Evolutionary conservation across 768 basidiomycete genomes (phyloP).

Genomic region (Botryobasidium botryosum): DNA sequence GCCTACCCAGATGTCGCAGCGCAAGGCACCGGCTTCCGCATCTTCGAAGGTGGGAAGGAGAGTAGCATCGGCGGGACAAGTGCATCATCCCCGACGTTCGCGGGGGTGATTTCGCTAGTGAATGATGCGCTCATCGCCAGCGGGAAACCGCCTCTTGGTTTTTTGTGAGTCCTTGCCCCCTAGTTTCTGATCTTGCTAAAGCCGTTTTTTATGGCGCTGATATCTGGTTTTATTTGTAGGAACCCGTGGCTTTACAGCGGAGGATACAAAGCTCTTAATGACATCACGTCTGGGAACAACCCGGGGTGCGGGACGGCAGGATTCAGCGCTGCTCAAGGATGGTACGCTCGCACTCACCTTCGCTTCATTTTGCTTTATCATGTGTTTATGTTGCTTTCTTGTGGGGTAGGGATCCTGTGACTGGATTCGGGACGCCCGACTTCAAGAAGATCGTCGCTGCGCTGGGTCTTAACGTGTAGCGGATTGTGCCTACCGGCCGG

Average conservation of each 20-base stretch:
- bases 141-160: conserved; percentile 6
- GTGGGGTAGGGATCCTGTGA: conserved; percentile 31
- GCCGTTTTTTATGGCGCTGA: too few species aligned
- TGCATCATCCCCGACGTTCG: conserved; percentile 4
- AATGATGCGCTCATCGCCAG: conserved; percentile 7
- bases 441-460: conserved; percentile 26
- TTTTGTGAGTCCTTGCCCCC: conserved; percentile 5
- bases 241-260: conserved; percentile 20
- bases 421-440: conserved; percentile 33
- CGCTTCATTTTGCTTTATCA: conserved; percentile 19
- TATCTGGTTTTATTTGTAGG: too few species aligned
- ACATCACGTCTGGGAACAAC: conserved; percentile 29
- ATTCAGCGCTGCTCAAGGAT: conserved; percentile 5
- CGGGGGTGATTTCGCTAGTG: conserved; percentile 3
- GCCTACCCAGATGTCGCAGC: conserved; percentile 6
- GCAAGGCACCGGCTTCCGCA: conserved; percentile 1
- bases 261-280: conserved; percentile 31
- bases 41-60: background rate
- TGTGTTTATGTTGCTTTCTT: conserved; percentile 18
- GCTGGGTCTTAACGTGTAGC: too few species aligned
- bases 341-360: background rate
- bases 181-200: too few species aligned
- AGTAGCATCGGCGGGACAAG: conserved; percentile 3
- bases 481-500: too few species aligned
- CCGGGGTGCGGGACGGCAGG: conserved; percentile 7